phyloP scores from a whole-genome alignment of 2,329 filamentous ascomycete genomes.

The Fusarium pilosicola region DNA sequence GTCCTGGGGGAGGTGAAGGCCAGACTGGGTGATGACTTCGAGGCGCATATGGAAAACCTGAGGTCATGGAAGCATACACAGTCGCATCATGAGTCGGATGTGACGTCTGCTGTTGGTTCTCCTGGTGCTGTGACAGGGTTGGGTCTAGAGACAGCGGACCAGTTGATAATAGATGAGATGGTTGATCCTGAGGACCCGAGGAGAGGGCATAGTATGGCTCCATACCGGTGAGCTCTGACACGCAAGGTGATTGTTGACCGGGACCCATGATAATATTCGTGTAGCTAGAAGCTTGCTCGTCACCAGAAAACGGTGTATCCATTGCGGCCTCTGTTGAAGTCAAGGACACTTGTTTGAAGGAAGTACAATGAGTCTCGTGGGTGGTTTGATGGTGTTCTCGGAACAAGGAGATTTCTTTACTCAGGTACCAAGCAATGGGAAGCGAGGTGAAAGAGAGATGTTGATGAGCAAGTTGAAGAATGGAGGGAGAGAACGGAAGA shows the following conservation, averaged over 20 bases:
- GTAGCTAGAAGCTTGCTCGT: slow-evolving; percentile 47
- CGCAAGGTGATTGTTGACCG: slow-evolving; percentile 44
- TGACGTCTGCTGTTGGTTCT: slow-evolving; percentile 23
- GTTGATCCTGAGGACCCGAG: slow-evolving; percentile 34
- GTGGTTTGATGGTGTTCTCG: slow-evolving; percentile 28
- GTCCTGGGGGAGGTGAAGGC: slow-evolving; percentile 51
- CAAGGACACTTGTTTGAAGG: slow-evolving; percentile 24
- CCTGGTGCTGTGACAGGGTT: slow-evolving; percentile 34
- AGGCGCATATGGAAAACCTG: slow-evolving; percentile 37
- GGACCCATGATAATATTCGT: slow-evolving; percentile 43
- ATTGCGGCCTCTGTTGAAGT: slow-evolving; percentile 35
- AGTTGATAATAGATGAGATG: slow-evolving; percentile 37
- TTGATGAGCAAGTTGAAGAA: slow-evolving; percentile 28
- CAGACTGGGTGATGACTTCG: slow-evolving; percentile 43
- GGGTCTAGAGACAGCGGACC: slow-evolving; percentile 34
- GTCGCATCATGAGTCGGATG: slow-evolving; percentile 29
- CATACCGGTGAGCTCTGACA: slow-evolving; percentile 42
- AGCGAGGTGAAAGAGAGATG: slow-evolving; percentile 18
- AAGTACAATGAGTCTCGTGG: slow-evolving; percentile 39
- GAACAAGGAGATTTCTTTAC: slow-evolving; percentile 30
- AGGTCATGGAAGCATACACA: slow-evolving; percentile 37
- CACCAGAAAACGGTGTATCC: slow-evolving; percentile 45
- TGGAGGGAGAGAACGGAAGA: slow-evolving; percentile 26
- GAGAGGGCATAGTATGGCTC: slow-evolving; percentile 40
- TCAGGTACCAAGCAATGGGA: slow-evolving; percentile 31